Conservation (phyloP, 129 eudicot genomes). For the Scalesia atractyloides region DNA sequence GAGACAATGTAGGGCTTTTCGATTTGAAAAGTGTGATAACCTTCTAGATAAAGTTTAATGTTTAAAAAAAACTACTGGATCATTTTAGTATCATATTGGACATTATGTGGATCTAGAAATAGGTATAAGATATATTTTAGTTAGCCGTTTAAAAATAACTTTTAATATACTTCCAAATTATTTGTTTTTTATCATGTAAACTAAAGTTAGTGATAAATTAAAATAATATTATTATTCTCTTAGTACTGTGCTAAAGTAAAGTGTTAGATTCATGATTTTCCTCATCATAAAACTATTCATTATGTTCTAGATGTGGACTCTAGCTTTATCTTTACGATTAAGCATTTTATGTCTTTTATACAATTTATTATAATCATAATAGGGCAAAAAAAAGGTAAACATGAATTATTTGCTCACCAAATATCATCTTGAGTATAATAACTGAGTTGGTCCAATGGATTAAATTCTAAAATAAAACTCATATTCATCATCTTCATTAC, state of each 20-base stretch:
- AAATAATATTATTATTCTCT: neutral
- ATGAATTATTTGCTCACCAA: constrained; percentile 10
- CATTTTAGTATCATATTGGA: too few relatives aligned
- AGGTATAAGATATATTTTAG: too few relatives aligned
- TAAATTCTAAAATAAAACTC: too few relatives aligned
- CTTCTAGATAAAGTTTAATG: too few relatives aligned
- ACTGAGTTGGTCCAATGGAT: neutral
- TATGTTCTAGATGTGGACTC: constrained; percentile 7
- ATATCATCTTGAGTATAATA: neutral
- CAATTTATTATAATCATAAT: neutral
- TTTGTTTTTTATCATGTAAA: neutral
- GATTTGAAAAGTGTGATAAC: too few relatives aligned
- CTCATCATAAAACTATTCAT: neutral
- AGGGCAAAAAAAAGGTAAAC: neutral
- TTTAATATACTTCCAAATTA: too few relatives aligned
- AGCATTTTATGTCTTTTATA: constrained; percentile 17
- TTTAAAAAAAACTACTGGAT: too few relatives aligned
- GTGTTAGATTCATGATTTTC: neutral
- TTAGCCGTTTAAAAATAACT: too few relatives aligned
- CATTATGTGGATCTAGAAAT: too few relatives aligned
- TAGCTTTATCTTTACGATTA: constrained; percentile 35
- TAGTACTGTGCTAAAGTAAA: neutral
- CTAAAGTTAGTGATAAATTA: neutral
- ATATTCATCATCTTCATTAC: neutral
- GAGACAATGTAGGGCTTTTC: too few relatives aligned